Percentiles rank a stretch among this genome's conserved stretches.
Evolutionary conservation across 768 basidiomycete genomes (phyloP).

Genomic region (Boletus reticuloceps): DNA sequence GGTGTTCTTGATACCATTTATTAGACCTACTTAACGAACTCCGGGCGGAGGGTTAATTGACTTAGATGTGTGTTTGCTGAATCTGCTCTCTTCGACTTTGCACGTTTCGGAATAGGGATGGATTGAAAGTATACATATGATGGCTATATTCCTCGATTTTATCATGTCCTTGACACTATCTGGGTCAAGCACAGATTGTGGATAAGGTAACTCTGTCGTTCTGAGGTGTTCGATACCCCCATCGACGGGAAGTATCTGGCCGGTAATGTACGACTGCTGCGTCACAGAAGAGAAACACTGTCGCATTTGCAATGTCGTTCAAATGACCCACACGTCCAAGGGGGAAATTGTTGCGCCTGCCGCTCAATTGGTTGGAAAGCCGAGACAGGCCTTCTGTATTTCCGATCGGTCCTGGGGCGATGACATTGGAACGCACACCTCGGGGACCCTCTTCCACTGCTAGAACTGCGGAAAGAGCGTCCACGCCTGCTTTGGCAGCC

Average conservation of each 20-base stretch:
- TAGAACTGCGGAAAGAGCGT: conserved; percentile 81
- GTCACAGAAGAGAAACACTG: conserved; percentile 80
- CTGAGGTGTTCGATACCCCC: conserved; percentile 60
- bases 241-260: conserved; percentile 71
- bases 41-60: too few relatives aligned
- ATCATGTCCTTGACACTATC: conserved; percentile 47
- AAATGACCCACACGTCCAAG: conserved; percentile 57
- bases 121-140: neutral
- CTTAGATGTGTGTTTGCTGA: too few relatives aligned
- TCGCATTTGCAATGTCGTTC: conserved; percentile 65
- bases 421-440: conserved; percentile 89
- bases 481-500: conserved; percentile 92
- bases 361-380: conserved; percentile 32
- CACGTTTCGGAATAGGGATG: too few relatives aligned
- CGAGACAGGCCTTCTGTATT: conserved; percentile 74
- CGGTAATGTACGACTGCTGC: conserved; percentile 76
- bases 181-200: conserved; percentile 61
- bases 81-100: too few relatives aligned
- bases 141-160: conserved; percentile 39
- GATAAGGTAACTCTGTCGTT: conserved; percentile 53
- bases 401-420: conserved; percentile 80
- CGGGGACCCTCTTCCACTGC: conserved; percentile 94
- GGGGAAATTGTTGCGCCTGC: conserved; percentile 10
- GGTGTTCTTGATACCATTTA: too few relatives aligned
- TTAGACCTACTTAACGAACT: too few relatives aligned